Percentiles rank a stretch among this genome's conserved stretches.
These are phyloP conservation scores for Helicostylum pulchrum DNA, from an alignment of 192 early-diverging fungal genomes.

Conservation along the genomic window DNA sequence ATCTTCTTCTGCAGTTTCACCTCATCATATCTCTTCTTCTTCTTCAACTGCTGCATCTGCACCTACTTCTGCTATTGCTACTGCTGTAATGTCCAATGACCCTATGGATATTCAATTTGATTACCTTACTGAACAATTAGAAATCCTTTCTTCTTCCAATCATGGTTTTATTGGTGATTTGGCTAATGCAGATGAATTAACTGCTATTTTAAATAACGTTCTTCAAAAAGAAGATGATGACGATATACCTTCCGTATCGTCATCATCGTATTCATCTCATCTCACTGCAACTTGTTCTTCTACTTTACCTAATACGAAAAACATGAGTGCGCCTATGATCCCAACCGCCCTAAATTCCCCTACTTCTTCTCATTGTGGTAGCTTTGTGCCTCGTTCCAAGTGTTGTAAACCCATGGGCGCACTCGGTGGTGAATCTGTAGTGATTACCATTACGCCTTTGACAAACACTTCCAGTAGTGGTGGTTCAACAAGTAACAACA, in stretches of 20 bases:
- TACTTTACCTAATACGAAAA: no score
- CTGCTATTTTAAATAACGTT: slow-evolving; percentile 23
- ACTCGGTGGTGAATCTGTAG: slow-evolving; percentile 7
- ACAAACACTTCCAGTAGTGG: background rate
- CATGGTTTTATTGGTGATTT: slow-evolving; percentile 8
- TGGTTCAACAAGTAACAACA: background rate
- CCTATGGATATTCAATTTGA: slow-evolving; percentile 14
- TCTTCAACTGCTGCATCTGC: background rate
- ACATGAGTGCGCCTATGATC: no score
- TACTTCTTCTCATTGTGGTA: slow-evolving; percentile 6
- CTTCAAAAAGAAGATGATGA: slow-evolving; percentile 12
- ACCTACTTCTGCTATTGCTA: background rate
- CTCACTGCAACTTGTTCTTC: no score
- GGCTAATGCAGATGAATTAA: slow-evolving; percentile 17
- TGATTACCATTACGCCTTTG: slow-evolving; percentile 22
- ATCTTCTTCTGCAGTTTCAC: slow-evolving; percentile 8
- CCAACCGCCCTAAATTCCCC: background rate
- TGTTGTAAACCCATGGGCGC: slow-evolving; percentile 1
- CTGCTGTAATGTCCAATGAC: background rate
- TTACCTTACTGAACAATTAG: slow-evolving; percentile 10
- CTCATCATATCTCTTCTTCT: background rate
- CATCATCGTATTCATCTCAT: background rate
- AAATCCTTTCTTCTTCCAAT: background rate
- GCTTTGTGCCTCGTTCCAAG: slow-evolving; percentile 7
- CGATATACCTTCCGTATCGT: background rate